These are phyloP conservation scores for Camelina neglecta DNA, from an alignment of 345 rosid species.

Conservation along the genomic window DNA sequence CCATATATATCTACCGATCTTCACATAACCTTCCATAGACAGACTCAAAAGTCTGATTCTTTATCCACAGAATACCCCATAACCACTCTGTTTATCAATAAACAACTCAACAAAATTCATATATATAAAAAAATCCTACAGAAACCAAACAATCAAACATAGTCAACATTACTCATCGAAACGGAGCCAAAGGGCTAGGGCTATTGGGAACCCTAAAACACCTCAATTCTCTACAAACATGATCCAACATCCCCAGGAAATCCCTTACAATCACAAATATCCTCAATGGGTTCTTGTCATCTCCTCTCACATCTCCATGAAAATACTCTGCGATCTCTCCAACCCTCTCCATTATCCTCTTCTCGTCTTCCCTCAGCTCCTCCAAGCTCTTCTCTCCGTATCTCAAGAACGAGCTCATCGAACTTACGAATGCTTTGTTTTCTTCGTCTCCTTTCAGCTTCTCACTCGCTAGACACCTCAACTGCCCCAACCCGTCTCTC, in stretches of 20 bases:
- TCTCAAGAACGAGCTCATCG: slow-evolving; percentile 64
- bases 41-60: slow-evolving; percentile 34
- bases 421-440: slow-evolving; percentile 54
- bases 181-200: slow-evolving; percentile 85
- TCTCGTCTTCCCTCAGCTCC: slow-evolving; percentile 73
- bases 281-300: slow-evolving; percentile 82
- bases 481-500: slow-evolving; percentile 62
- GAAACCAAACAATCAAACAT: slow-evolving; percentile 18
- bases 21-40: slow-evolving; percentile 21
- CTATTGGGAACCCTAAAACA: slow-evolving; percentile 60
- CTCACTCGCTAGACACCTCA: slow-evolving; percentile 54
- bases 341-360: slow-evolving; percentile 66
- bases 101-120: slow-evolving; percentile 49
- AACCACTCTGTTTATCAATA: slow-evolving; percentile 10
- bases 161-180: slow-evolving; percentile 49
- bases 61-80: slow-evolving; percentile 9
- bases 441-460: slow-evolving; percentile 53
- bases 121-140: slow-evolving; percentile 5
- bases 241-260: slow-evolving; percentile 92
- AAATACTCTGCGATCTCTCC: slow-evolving; percentile 89
- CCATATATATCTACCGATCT: slow-evolving; percentile 6
- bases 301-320: slow-evolving; percentile 87
- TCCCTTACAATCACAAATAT: slow-evolving; percentile 98
- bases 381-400: slow-evolving; percentile 67
- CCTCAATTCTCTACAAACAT: slow-evolving; percentile 89